phyloP scores from a whole-genome alignment of 495 filamentous ascomycete species.

The Neurospora sp. region DNA sequence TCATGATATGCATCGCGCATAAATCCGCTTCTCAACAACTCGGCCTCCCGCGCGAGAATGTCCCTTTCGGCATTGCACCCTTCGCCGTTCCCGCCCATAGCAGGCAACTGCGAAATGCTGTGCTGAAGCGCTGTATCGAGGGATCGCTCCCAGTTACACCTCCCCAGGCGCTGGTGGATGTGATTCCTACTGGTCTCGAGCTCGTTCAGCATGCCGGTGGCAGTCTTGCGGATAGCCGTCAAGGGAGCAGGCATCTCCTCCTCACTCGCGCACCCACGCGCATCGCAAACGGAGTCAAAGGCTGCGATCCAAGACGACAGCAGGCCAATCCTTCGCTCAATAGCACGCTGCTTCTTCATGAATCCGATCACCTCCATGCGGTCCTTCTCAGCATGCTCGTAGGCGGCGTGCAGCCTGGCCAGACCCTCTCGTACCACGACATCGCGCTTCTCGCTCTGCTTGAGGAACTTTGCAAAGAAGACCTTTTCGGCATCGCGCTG shows the following conservation, averaged over 20 bases:
- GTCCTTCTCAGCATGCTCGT: conserved; percentile 71
- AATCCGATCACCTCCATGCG: conserved; percentile 65
- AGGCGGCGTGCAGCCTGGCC: conserved; percentile 68
- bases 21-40: conserved; percentile 71
- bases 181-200: conserved; percentile 82
- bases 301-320: conserved; percentile 87
- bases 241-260: conserved; percentile 55
- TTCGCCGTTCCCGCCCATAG: conserved; percentile 59
- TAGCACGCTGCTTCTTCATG: conserved; percentile 74
- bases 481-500: conserved; percentile 81
- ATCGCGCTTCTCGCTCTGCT: conserved; percentile 76
- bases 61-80: conserved; percentile 49
- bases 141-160: conserved; percentile 73
- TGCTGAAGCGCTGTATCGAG: conserved; percentile 82
- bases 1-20: conserved; percentile 68
- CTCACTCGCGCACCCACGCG: conserved; percentile 45
- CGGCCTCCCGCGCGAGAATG: conserved; percentile 68
- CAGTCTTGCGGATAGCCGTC: conserved; percentile 70
- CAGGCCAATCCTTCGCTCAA: conserved; percentile 74
- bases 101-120: conserved; percentile 64
- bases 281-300: conserved; percentile 74
- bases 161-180: conserved; percentile 70
- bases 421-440: conserved; percentile 68
- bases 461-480: conserved; percentile 82
- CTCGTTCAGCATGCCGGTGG: conserved; percentile 77